Evolutionary conservation across 2,329 filamentous ascomycete species (phyloP).

Genomic region (Westerdykella ornata): DNA sequence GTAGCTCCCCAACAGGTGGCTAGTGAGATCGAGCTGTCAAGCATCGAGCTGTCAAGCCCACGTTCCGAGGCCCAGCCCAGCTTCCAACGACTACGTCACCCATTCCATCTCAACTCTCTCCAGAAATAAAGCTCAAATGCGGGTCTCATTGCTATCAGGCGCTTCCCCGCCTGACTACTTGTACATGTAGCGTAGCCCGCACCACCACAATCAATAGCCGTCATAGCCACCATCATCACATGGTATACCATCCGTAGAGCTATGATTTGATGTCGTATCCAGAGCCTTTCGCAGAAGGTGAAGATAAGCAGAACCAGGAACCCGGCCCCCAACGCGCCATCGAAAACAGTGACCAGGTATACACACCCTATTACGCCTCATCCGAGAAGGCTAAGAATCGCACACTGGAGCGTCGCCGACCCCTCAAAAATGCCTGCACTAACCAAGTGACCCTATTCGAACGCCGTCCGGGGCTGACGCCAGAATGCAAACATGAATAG

Average conservation of each 20-base stretch:
- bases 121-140: slow-evolving; percentile 1
- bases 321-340: slow-evolving; percentile 17
- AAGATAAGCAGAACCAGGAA: slow-evolving; percentile 27
- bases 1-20: too few relatives aligned
- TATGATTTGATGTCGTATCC: slow-evolving; percentile 31
- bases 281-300: slow-evolving; percentile 34
- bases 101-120: too few relatives aligned
- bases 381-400: slow-evolving; percentile 18
- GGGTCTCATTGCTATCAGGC: slow-evolving; percentile 1
- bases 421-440: slow-evolving; percentile 12
- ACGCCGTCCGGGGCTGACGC: slow-evolving; percentile 27
- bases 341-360: slow-evolving; percentile 18
- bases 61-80: too few relatives aligned
- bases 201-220: slow-evolving; percentile 8
- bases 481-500: slow-evolving; percentile 34
- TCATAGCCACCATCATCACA: slow-evolving; percentile 11
- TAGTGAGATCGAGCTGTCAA: too few relatives aligned
- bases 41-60: too few relatives aligned
- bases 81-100: too few relatives aligned
- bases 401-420: slow-evolving; percentile 14
- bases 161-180: slow-evolving; percentile 16
- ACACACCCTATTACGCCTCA: slow-evolving; percentile 13
- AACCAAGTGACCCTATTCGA: slow-evolving; percentile 30
- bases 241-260: slow-evolving; percentile 28
- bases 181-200: slow-evolving; percentile 13